Conservation (phyloP, 2,329 filamentous ascomycete species). For the Phyllosticta capitalensis region DNA sequence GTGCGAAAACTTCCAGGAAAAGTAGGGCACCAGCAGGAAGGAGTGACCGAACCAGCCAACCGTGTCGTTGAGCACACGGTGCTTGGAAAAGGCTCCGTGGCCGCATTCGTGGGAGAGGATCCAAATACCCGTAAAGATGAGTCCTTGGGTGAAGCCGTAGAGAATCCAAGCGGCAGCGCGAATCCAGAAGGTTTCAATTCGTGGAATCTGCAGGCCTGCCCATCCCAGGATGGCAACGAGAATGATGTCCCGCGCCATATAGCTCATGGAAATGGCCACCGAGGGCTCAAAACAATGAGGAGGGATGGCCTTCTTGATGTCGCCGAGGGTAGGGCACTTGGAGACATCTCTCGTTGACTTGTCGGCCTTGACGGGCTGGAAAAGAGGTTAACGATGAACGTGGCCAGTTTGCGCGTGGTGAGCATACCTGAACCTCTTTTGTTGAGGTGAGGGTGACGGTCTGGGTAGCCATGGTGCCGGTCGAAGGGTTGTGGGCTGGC, state of each 20-base stretch:
- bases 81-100: slow-evolving; percentile 56
- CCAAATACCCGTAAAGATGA: slow-evolving; percentile 60
- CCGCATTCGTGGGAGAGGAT: slow-evolving; percentile 63
- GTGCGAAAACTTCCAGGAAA: slow-evolving; percentile 64
- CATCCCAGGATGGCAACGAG: slow-evolving; percentile 42
- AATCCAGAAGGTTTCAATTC: slow-evolving; percentile 35
- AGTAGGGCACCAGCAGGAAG: slow-evolving; percentile 58
- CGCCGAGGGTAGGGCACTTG: slow-evolving; percentile 5
- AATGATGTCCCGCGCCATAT: slow-evolving; percentile 47
- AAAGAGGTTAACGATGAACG: background rate
- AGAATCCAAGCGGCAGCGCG: slow-evolving; percentile 44
- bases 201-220: slow-evolving; percentile 44
- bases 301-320: slow-evolving; percentile 43
- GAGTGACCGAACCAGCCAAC: slow-evolving; percentile 59
- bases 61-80: slow-evolving; percentile 48
- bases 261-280: slow-evolving; percentile 31
- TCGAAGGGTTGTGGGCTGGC: background rate
- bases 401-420: background rate
- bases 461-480: background rate
- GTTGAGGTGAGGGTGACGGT: background rate
- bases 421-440: background rate
- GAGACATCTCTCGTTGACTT: background rate
- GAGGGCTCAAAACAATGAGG: slow-evolving; percentile 53
- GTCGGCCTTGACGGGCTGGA: background rate
- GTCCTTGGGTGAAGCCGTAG: slow-evolving; percentile 57